Base-by-base conservation (phyloP, 352 stramenopile species). In the Globisporangium paroecandrum region DNA sequence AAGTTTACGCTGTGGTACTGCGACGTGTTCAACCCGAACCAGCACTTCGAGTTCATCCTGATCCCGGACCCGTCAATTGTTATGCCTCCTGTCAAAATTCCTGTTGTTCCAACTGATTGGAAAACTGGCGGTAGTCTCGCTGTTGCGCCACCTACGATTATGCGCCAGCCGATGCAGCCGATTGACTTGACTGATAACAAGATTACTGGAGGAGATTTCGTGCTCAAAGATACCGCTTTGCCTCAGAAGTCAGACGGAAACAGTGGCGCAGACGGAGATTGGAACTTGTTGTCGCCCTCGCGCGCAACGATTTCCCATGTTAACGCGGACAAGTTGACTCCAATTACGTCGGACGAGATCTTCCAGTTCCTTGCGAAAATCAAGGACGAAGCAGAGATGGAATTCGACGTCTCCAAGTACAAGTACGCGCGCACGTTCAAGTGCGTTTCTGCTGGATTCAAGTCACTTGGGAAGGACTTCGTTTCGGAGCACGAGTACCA, bases 21-120 rank as follows among this genome's bases (percentile, higher is more conserved):
- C 27, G 56, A 69, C 27, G 15, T 65, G n/a, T 68, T 27, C 65
- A 66, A 72, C 55, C 43, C 27, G 59, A 84, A 84, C 58, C 77
- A 84, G 46, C 70, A 77, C 64, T 84, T 80, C 41, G 70, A 79
- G 49, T 60, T 77, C 10, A 18, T 77, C 18, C 41, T 69, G 54
- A 58, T 56, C 13, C 65, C 66, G 38, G 38, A 46, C 38, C 4
- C 12, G 12, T 13, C 13, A 20, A 46, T 4, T 46, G 4, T 46
- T 20, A 20, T 20, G 38, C 38, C 38, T 46, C 38, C 13, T 46
- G 12, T 20, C 12, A 46, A 46, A 10, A 20, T 46, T 6, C 12
- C 12, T 20, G 4, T 20, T 46, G 38, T 1, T 20, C 38, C 12
- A 46, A 46, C 38, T 3, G 38, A 20, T 46, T 46, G 38, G 38